A percentile compares a stretch with the other conserved stretches of the same genome.
phyloP scores from a whole-genome alignment of 2,329 filamentous ascomycete genomes.

The Fusarium miscanthi region DNA sequence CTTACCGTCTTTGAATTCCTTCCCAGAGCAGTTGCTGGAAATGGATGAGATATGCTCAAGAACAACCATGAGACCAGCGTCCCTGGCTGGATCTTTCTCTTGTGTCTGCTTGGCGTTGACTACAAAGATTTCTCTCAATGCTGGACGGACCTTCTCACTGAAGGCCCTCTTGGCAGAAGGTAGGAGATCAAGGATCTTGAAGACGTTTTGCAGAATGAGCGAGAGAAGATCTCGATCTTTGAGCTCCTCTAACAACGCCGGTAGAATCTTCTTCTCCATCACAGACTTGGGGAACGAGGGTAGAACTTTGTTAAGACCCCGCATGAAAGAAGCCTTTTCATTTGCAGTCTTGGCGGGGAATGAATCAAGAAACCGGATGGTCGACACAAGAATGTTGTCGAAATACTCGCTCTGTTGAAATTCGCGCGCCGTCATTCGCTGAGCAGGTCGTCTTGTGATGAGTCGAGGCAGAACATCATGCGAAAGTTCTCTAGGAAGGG shows the following conservation, averaged over 20 bases:
- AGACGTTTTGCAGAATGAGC: constrained; percentile 88
- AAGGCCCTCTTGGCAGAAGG: constrained; percentile 83
- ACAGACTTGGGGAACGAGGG: constrained; percentile 94
- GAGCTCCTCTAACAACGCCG: constrained; percentile 88
- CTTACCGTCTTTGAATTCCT: constrained; percentile 93
- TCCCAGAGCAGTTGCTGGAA: constrained; percentile 84
- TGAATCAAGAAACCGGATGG: constrained; percentile 92
- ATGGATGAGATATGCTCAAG: constrained; percentile 84
- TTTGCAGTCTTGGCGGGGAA: constrained; percentile 91
- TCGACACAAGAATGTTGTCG: constrained; percentile 95
- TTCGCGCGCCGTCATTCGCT: constrained; percentile 86
- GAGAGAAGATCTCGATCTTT: constrained; percentile 91
- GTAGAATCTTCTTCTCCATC: constrained; percentile 92
- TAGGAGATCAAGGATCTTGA: constrained; percentile 85
- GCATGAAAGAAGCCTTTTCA: constrained; percentile 92
- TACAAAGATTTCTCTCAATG: constrained; percentile 84
- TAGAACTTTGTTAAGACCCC: constrained; percentile 86
- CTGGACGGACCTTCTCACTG: constrained; percentile 86
- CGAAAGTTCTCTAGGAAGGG: constrained; percentile 82
- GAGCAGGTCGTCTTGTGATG: constrained; percentile 87
- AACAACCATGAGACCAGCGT: constrained; percentile 91
- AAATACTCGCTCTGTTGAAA: constrained; percentile 98
- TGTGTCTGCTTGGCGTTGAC: constrained; percentile 65
- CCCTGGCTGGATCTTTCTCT: constrained; percentile 84
- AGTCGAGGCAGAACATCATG: constrained; percentile 83